phyloP scores from a whole-genome alignment of 495 filamentous ascomycete species.

The Penicillium paxilli region DNA sequence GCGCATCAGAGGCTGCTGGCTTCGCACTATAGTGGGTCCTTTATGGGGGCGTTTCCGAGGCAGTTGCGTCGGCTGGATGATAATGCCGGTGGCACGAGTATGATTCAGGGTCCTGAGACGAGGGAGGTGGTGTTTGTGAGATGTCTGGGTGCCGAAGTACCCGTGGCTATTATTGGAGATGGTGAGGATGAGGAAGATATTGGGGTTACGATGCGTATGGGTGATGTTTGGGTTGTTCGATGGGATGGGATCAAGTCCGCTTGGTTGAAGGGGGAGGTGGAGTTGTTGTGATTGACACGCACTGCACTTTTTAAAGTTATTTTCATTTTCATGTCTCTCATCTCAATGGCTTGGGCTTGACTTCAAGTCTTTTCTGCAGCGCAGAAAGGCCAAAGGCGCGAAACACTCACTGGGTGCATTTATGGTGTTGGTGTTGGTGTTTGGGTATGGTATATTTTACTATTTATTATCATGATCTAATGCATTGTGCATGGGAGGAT shows the following conservation, averaged over 20 bases:
- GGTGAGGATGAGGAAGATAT: slow-evolving; percentile 56
- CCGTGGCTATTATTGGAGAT: slow-evolving; percentile 54
- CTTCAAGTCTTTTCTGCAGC: no score
- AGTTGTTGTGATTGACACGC: slow-evolving; percentile 65
- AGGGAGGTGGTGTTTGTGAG: slow-evolving; percentile 83
- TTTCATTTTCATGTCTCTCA: neutral
- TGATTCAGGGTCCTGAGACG: slow-evolving; percentile 85
- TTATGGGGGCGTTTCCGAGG: slow-evolving; percentile 77
- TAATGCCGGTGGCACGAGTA: slow-evolving; percentile 81
- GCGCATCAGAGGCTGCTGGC: slow-evolving; percentile 81
- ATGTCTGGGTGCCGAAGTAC: slow-evolving; percentile 59
- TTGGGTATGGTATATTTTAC: neutral
- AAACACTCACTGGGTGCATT: no score
- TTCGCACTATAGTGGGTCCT: slow-evolving; percentile 76
- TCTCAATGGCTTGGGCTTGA: no score
- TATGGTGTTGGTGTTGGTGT: neutral
- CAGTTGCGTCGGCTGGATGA: slow-evolving; percentile 82
- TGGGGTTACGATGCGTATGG: slow-evolving; percentile 61
- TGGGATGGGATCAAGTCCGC: slow-evolving; percentile 78
- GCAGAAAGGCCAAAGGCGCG: no score
- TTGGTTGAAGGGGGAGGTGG: slow-evolving; percentile 73
- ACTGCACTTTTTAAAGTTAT: slow-evolving; percentile 13
- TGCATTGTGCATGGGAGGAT: no score
- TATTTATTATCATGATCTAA: neutral
- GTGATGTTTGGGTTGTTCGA: slow-evolving; percentile 83